Conservation (phyloP, 371 early-diverging fungal species). For the Phascolomyces articulosus region DNA sequence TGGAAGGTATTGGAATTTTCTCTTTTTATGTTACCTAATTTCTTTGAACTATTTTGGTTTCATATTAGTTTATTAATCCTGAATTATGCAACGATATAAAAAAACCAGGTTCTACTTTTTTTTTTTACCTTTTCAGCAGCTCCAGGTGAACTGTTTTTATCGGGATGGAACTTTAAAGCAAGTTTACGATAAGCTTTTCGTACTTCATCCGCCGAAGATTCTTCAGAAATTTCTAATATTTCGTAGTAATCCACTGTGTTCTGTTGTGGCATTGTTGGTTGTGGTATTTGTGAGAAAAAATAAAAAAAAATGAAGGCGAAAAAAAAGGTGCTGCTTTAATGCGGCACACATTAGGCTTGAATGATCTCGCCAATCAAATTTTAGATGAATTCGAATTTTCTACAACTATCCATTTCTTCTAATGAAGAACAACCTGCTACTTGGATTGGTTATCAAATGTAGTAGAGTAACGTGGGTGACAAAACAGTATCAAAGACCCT, state of each 20-base stretch:
- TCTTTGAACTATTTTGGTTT: constrained; percentile 55
- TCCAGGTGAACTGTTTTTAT: constrained; percentile 61
- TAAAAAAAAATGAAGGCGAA: not conserved
- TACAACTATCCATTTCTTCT: too few species aligned
- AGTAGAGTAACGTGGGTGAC: too few species aligned
- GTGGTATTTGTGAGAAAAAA: not conserved
- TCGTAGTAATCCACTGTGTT: constrained; percentile 24
- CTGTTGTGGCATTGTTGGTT: not conserved
- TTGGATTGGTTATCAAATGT: too few species aligned
- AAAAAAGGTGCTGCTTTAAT: not conserved
- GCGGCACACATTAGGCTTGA: too few species aligned
- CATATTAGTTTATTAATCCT: constrained; percentile 16
- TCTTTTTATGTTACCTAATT: constrained; percentile 57
- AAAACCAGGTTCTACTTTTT: constrained; percentile 23
- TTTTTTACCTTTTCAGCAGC: constrained; percentile 46
- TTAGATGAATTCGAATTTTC: too few species aligned
- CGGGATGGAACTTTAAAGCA: constrained; percentile 79
- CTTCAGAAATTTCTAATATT: constrained; percentile 23
- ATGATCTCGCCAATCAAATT: too few species aligned
- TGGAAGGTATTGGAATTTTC: too few species aligned
- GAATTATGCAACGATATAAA: constrained; percentile 15
- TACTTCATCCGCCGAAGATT: constrained; percentile 52
- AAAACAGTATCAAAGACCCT: too few species aligned
- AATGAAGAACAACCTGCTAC: too few species aligned
- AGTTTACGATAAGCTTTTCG: constrained; percentile 86